Evolutionary conservation across 129 eudicot species (phyloP), one percentile per base, ranked within the genome.

Genomic region (Chrysanthemum seticuspe): DNA sequence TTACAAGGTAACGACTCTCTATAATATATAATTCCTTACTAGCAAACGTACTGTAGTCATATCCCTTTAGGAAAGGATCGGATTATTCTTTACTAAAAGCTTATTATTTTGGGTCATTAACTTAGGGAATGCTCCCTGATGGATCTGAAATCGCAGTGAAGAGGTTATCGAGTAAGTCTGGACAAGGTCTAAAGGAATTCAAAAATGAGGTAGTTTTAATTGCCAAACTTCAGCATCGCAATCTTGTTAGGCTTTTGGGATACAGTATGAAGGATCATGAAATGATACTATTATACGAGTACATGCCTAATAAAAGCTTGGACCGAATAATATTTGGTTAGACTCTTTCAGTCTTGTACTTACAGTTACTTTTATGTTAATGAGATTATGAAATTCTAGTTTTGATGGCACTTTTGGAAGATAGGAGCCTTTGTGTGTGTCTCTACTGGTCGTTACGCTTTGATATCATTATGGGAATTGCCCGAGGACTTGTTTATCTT

Each of bases 281-380:
- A 78, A 71, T 71, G 74, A 83, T 86, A 47, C 57, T 83, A 56
- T 27, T 86, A 21, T 86, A 86, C 12, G 90, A 86, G 71, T 86
- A 83, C 79, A 80, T 83, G 90, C 83, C 83, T n/a, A 85, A 85
- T 55, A 78, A 76, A 83, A 86, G 90, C 80, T 72, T 86, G 71
- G 90, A 86, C 48, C 75, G 67, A 13, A 74, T 81, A 62, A 62
- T 86, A 62, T 86, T 86, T 80, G 87, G 83, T 86, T 71, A 83
- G 87, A 45, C 36, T 53, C 72, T 44, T 7, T 64, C 51, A 31
- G 53, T 5, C 64, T 14, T 51, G 2, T 65, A 68, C 50, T 61
- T 74, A 2, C 16, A 51, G 23, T 9, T 2, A 14, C 18, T 36
- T 0, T 25, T 14, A 6, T 65, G 15, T 40, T 21, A 19, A 9